Evolutionary conservation across 1,139 yeast genomes (phyloP).

Genomic region (Hansenula sp.): DNA sequence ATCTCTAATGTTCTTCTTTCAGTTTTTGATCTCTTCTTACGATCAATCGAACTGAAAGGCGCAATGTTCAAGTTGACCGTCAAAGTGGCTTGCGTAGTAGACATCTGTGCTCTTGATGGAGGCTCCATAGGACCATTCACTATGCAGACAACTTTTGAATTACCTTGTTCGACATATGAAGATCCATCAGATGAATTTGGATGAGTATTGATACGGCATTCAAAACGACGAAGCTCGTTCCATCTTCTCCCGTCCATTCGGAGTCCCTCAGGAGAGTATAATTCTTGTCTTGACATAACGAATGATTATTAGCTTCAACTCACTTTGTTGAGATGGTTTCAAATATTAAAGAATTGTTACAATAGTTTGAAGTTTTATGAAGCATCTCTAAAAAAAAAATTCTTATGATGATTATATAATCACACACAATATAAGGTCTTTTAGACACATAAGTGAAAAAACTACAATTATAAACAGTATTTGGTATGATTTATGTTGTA

Average conservation of each 20-base stretch:
- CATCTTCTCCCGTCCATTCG: conserved; percentile 92
- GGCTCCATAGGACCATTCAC: conserved; percentile 93
- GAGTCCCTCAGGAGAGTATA: conserved; percentile 91
- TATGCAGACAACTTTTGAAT: conserved; percentile 80
- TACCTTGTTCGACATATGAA: conserved; percentile 88
- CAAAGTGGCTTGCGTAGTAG: conserved; percentile 46
- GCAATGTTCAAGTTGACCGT: conserved; percentile 68
- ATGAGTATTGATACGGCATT: conserved; percentile 80
- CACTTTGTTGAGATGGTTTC: neutral
- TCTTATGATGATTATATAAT: neutral
- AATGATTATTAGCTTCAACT: neutral
- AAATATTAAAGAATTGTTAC: neutral
- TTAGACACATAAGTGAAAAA: too few species aligned
- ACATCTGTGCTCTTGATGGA: conserved; percentile 41
- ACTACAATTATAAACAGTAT: neutral
- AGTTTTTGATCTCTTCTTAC: conserved; percentile 57
- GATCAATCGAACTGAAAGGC: conserved; percentile 74
- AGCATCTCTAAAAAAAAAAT: neutral
- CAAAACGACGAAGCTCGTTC: conserved; percentile 84
- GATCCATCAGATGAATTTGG: conserved; percentile 91
- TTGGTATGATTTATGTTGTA: neutral
- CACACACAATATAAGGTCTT: neutral
- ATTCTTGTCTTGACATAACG: conserved; percentile 61
- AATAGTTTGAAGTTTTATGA: neutral
- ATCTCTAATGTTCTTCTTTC: conserved; percentile 77